phyloP scores from a whole-genome alignment of 305 asterid species.

The Ajuga reptans region DNA sequence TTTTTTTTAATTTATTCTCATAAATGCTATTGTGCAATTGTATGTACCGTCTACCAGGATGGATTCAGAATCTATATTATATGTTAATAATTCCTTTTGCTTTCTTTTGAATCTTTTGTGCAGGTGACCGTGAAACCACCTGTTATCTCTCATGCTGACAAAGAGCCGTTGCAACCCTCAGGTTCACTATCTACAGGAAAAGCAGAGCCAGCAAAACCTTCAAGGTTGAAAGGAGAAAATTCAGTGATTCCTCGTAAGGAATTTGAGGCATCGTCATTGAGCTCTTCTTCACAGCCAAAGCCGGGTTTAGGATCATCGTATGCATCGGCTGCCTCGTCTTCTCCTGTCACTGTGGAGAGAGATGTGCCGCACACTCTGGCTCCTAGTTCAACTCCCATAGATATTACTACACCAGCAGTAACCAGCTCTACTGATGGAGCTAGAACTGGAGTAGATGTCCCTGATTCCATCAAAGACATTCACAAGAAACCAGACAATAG shows the following conservation, averaged over 20 bases:
- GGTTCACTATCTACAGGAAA: constrained; percentile 38
- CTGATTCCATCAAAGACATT: constrained; percentile 25
- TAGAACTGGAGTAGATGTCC: constrained; percentile 18
- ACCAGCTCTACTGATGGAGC: constrained; percentile 23
- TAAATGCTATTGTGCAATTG: neutral
- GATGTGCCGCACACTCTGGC: constrained; percentile 13
- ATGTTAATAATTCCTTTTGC: neutral
- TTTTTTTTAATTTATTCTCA: neutral
- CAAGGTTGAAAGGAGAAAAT: constrained; percentile 31
- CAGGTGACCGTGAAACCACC: constrained; percentile 73
- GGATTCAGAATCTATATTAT: neutral
- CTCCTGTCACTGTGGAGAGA: constrained; percentile 25
- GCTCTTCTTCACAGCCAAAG: constrained; percentile 32
- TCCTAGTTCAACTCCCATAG: constrained; percentile 25
- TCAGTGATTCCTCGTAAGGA: constrained; percentile 33
- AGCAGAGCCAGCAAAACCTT: constrained; percentile 31
- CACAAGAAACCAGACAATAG: constrained; percentile 23
- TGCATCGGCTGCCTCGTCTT: constrained; percentile 29
- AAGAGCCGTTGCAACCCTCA: constrained; percentile 32
- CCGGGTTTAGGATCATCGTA: constrained; percentile 37
- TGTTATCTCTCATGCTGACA: constrained; percentile 36
- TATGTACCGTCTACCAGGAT: neutral
- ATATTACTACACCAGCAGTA: constrained; percentile 25
- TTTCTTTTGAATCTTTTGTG: constrained; percentile 1
- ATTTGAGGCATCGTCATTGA: constrained; percentile 26